These are phyloP conservation scores for Colletotrichum sp. DNA, from an alignment of 2,329 filamentous ascomycete species.

Conservation along the genomic window DNA sequence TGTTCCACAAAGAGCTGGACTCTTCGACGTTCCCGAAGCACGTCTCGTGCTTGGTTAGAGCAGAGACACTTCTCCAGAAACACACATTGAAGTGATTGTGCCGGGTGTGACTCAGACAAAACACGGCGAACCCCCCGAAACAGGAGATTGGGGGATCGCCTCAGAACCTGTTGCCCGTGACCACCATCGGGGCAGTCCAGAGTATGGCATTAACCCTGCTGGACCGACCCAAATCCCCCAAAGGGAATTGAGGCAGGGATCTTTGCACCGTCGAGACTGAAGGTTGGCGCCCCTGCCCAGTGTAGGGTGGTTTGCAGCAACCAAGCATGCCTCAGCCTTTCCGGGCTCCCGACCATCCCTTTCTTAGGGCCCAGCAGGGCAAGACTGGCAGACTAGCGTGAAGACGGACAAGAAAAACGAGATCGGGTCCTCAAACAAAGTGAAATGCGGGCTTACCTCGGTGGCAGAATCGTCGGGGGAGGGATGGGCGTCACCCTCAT, in stretches of 20 bases:
- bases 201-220: background rate
- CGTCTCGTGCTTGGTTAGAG: background rate
- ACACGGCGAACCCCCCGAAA: background rate
- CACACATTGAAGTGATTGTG: background rate
- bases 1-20: background rate
- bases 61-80: background rate
- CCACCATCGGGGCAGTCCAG: background rate
- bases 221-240: background rate
- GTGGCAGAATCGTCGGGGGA: background rate
- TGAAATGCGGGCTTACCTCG: conserved; percentile 8
- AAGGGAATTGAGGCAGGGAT: background rate
- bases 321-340: background rate
- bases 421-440: background rate
- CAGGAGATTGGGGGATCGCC: conserved; percentile 1
- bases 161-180: background rate
- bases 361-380: conserved; percentile 2
- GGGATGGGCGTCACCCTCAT: background rate
- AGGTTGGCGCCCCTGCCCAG: background rate
- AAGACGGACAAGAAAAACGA: background rate
- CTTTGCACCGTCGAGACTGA: background rate
- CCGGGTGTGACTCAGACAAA: background rate
- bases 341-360: conserved; percentile 5
- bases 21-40: background rate
- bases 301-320: background rate
- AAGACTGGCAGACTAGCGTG: conserved; percentile 1